These are phyloP conservation scores for Boletus tomentosulus DNA, from an alignment of 768 basidiomycete species.

Conservation along the genomic window DNA sequence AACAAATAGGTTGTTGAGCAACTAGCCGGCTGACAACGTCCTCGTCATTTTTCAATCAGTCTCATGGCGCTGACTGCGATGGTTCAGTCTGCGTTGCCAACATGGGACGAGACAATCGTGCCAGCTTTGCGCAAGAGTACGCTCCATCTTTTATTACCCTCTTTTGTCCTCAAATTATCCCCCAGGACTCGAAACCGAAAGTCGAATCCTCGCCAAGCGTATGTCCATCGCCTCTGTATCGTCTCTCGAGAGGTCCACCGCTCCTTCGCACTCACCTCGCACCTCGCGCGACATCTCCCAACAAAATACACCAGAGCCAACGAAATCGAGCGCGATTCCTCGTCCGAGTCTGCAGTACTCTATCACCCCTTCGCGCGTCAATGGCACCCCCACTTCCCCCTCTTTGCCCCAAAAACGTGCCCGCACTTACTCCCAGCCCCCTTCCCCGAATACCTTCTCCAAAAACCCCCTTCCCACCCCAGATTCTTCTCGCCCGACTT, in stretches of 20 bases:
- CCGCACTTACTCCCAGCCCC: slow-evolving; percentile 61
- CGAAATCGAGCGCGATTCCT: slow-evolving; percentile 42
- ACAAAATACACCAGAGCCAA: slow-evolving; percentile 30
- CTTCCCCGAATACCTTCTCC: slow-evolving; percentile 30
- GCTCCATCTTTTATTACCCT: slow-evolving; percentile 11
- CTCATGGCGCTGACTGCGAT: slow-evolving; percentile 38
- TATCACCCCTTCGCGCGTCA: slow-evolving; percentile 24
- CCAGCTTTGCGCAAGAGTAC: slow-evolving; percentile 76
- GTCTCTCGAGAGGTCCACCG: slow-evolving; percentile 38
- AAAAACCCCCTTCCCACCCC: slow-evolving; percentile 31
- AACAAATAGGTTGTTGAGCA: neutral
- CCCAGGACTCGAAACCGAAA: slow-evolving; percentile 76
- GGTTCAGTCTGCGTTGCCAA: slow-evolving; percentile 38
- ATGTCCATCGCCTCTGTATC: slow-evolving; percentile 71
- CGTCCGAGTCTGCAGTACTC: slow-evolving; percentile 41
- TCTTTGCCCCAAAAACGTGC: slow-evolving; percentile 43
- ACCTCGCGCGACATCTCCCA: slow-evolving; percentile 20
- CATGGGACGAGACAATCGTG: slow-evolving; percentile 82
- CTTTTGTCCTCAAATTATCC: neutral
- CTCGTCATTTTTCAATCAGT: neutral
- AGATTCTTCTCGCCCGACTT: slow-evolving; percentile 39
- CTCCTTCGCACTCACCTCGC: slow-evolving; percentile 17
- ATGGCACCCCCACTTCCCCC: slow-evolving; percentile 28
- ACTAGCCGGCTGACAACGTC: neutral
- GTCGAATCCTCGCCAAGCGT: slow-evolving; percentile 69